phyloP scores from a whole-genome alignment of 2,329 filamentous ascomycete species.

The Colletotrichum brevisporum region DNA sequence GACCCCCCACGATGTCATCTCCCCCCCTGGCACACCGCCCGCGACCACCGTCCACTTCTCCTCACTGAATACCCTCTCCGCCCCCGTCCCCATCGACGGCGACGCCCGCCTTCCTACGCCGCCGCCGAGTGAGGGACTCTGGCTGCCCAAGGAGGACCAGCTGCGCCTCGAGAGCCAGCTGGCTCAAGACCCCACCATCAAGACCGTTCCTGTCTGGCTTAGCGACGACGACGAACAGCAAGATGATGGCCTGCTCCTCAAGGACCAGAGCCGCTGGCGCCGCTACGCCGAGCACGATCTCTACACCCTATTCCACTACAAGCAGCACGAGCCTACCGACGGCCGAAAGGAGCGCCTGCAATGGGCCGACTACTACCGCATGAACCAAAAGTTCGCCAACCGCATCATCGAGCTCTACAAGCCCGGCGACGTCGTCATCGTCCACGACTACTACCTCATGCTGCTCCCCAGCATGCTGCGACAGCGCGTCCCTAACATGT shows the following conservation, averaged over 20 bases:
- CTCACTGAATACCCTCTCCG: conserved; percentile 80
- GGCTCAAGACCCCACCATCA: conserved; percentile 79
- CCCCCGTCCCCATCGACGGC: conserved; percentile 81
- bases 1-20: conserved; percentile 58
- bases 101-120: conserved; percentile 68
- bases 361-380: conserved; percentile 93
- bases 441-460: conserved; percentile 96
- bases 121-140: conserved; percentile 76
- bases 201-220: conserved; percentile 91
- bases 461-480: conserved; percentile 90
- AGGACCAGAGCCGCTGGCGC: conserved; percentile 89
- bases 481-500: conserved; percentile 88
- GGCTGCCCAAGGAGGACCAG: conserved; percentile 79
- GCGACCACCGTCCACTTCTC: conserved; percentile 65
- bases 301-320: conserved; percentile 96
- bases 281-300: conserved; percentile 92
- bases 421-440: conserved; percentile 90
- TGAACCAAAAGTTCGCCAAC: conserved; percentile 94
- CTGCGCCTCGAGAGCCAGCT: conserved; percentile 81
- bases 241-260: conserved; percentile 79
- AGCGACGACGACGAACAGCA: conserved; percentile 79
- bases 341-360: conserved; percentile 84
- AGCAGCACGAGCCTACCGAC: conserved; percentile 91
- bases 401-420: conserved; percentile 90
- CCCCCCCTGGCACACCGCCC: conserved; percentile 63